A percentile compares a stretch with the other conserved stretches of the same genome.
phyloP scores from a whole-genome alignment of 305 asterid genomes.

The Solanum hybrid region DNA sequence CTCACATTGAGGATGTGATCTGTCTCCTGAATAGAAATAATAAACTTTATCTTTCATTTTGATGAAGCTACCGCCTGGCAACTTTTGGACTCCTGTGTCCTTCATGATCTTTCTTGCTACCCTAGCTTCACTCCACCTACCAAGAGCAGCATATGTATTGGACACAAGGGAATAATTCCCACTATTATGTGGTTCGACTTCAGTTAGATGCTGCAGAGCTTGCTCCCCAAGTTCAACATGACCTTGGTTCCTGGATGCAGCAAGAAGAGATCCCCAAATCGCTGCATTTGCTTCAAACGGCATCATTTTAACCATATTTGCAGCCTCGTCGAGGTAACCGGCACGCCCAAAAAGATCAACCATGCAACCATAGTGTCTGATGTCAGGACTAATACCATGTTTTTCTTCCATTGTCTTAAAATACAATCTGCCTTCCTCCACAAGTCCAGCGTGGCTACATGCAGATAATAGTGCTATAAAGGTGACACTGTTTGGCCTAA shows the following conservation, averaged over 20 bases:
- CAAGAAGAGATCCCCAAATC: slow-evolving; percentile 76
- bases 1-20: slow-evolving; percentile 33
- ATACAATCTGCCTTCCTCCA: slow-evolving; percentile 38
- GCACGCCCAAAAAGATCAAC: slow-evolving; percentile 62
- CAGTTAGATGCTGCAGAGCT: slow-evolving; percentile 33
- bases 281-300: slow-evolving; percentile 50
- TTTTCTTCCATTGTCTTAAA: slow-evolving; percentile 45
- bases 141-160: slow-evolving; percentile 36
- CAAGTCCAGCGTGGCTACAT: slow-evolving; percentile 55
- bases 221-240: slow-evolving; percentile 50
- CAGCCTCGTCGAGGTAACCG: slow-evolving; percentile 51
- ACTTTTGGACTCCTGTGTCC: slow-evolving; percentile 38
- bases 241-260: slow-evolving; percentile 63
- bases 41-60: slow-evolving; percentile 32
- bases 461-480: slow-evolving; percentile 57
- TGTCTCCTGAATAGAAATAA: slow-evolving; percentile 57
- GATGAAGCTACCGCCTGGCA: slow-evolving; percentile 45
- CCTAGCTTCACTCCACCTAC: slow-evolving; percentile 11
- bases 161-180: slow-evolving; percentile 53
- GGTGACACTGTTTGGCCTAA: slow-evolving; percentile 54
- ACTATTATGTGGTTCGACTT: slow-evolving; percentile 40
- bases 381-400: slow-evolving; percentile 30
- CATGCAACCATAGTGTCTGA: slow-evolving; percentile 76
- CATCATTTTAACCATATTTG: slow-evolving; percentile 34
- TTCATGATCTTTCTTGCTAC: slow-evolving; percentile 6